Conservation (phyloP, 495 filamentous ascomycete species). For the Venustampulla echinocandica region DNA sequence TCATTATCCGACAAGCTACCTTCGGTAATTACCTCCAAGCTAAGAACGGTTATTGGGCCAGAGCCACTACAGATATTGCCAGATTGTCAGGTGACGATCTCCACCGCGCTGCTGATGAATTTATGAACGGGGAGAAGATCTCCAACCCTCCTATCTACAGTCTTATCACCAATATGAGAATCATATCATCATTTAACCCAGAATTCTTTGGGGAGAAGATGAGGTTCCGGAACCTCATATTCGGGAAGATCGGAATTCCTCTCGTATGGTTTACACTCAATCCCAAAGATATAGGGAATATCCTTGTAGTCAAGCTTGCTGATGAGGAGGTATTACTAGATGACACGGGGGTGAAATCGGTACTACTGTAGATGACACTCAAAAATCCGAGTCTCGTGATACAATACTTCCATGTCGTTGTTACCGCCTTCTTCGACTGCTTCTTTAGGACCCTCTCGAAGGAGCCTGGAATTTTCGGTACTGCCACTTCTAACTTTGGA, state of each 20-base stretch:
- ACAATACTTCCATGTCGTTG: conserved; percentile 3
- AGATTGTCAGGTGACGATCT: conserved; percentile 11
- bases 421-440: conserved; percentile 11
- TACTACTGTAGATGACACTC: conserved; percentile 6
- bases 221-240: conserved; percentile 14
- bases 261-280: conserved; percentile 9
- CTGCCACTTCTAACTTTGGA: conserved; percentile 9
- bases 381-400: conserved; percentile 10
- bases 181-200: conserved; percentile 14
- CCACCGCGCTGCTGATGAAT: conserved; percentile 8
- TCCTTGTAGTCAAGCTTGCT: conserved; percentile 8
- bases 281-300: conserved; percentile 11
- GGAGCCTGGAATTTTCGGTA: conserved; percentile 12
- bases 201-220: conserved; percentile 15
- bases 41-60: conserved; percentile 14
- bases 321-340: conserved; percentile 7
- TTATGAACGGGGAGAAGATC: conserved; percentile 12
- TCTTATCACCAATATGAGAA: conserved; percentile 15
- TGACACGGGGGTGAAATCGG: conserved; percentile 5
- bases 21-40: conserved; percentile 10
- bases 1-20: too few relatives aligned
- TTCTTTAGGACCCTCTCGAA: conserved; percentile 10
- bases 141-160: conserved; percentile 11
- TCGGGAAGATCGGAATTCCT: conserved; percentile 8
- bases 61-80: conserved; percentile 9